Conservation (phyloP, 805 yeast genomes). For the Ogataea allantospora region DNA sequence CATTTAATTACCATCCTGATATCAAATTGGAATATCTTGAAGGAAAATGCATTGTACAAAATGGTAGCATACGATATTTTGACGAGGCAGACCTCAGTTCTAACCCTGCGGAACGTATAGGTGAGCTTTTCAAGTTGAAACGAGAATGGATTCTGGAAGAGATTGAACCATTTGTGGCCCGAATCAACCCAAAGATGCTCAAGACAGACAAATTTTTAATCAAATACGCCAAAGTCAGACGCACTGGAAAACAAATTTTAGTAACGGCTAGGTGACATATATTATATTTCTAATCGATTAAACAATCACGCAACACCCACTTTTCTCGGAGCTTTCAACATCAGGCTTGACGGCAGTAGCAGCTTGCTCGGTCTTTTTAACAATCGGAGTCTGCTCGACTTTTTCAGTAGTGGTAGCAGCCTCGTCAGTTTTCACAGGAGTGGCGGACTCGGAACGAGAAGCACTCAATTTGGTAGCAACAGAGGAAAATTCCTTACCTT, state of each 20-base stretch:
- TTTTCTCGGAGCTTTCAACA: constrained; percentile 7
- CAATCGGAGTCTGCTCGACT: no score
- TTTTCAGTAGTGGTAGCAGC: no score
- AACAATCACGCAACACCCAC: constrained; percentile 14
- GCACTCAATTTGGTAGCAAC: constrained; percentile 35
- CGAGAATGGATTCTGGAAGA: constrained; percentile 61
- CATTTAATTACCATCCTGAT: constrained; percentile 49
- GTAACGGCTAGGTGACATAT: constrained; percentile 14
- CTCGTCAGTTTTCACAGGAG: no score
- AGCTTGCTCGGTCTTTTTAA: no score
- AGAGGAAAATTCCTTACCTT: constrained; percentile 64
- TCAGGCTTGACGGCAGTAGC: constrained; percentile 12
- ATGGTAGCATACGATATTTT: constrained; percentile 48
- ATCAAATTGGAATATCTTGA: constrained; percentile 47
- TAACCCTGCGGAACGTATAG: constrained; percentile 49
- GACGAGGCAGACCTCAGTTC: constrained; percentile 46
- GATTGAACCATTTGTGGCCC: constrained; percentile 60
- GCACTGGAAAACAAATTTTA: constrained; percentile 39
- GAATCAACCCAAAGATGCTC: constrained; percentile 50
- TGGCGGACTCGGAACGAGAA: no score
- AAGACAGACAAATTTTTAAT: constrained; percentile 58
- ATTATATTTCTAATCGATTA: constrained; percentile 6
- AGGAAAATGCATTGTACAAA: constrained; percentile 34
- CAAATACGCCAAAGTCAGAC: constrained; percentile 59
- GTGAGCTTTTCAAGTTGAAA: constrained; percentile 52